Base-by-base conservation (phyloP, 768 basidiomycete genomes). In the Tephrocybe rancida region DNA sequence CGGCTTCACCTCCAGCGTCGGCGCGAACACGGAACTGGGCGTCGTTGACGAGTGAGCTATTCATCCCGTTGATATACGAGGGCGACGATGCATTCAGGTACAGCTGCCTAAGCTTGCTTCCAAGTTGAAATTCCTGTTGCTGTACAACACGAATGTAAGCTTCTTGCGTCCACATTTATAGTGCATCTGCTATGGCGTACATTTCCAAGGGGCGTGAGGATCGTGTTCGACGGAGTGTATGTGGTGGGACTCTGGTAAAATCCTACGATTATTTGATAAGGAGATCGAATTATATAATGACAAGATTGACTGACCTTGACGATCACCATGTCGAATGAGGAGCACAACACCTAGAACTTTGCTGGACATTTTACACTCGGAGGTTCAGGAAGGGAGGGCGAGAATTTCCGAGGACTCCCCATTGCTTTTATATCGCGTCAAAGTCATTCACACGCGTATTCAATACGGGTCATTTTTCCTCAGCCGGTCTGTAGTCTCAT, bases 141-240 rank as follows among this genome's bases (percentile, higher is more conserved):
- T 86, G 54, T 30, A 43, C 35, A 24, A 29, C 37, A 48, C 19
- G 19, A 13, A 7, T 44, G 48, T 30, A 8, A 54, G 48, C 41
- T 1, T 8, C n/a, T 37, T 6, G 24, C 38, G 50, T 19, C 42
- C 34, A 41, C 1, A 22, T 22, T 32, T 35, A 38, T 32, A 41
- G 18, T 38, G 7, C 19, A 37, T 32, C 10, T 37, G 35, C 10
- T n/a, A 64, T 67, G 66, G 7, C 72, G 44, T 65, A 87, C 86
- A 62, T 80, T 84, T 47, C 87, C 86, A 22, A 88, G 71, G n/a
- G 87, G 81, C 3, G 87, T 88, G 45, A 88, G 79, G n/a, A 73
- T 64, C 1, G 87, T 87, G 34, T 68, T 67, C 7, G 79, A 79
- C 6, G 84, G 74, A 16, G 77, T 74, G 63, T 88, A 87, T 1